Conservation (phyloP, 2,329 filamentous ascomycete genomes). For the Cytospora piceicola region DNA sequence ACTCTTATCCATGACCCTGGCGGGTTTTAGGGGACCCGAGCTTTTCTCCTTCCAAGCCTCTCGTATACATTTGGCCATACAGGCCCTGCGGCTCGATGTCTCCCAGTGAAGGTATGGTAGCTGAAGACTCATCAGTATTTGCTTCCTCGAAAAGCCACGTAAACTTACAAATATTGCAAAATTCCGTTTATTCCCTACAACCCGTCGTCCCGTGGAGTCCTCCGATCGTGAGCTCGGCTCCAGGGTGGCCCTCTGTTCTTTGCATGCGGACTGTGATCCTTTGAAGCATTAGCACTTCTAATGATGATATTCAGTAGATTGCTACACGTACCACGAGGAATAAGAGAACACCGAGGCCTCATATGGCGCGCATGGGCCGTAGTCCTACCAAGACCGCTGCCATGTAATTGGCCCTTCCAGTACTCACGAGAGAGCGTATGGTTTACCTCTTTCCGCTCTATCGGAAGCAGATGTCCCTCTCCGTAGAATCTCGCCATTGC, state of each 20-base stretch:
- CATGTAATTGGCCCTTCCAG: slow-evolving; percentile 21
- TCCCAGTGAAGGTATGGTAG: slow-evolving; percentile 27
- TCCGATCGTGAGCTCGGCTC: not conserved
- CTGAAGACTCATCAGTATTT: not conserved
- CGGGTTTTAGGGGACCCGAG: not conserved
- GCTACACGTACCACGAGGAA: slow-evolving; percentile 8
- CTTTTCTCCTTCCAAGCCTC: not conserved
- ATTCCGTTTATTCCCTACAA: not conserved
- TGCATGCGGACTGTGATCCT: slow-evolving; percentile 1
- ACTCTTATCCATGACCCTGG: not conserved
- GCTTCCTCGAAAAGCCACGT: not conserved
- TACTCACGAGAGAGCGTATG: slow-evolving; percentile 8
- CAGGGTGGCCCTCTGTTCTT: not conserved
- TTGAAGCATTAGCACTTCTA: not conserved
- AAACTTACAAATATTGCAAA: slow-evolving; percentile 13
- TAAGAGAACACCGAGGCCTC: slow-evolving; percentile 15
- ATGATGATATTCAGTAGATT: not conserved
- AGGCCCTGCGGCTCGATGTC: not conserved
- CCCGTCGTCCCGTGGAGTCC: not conserved
- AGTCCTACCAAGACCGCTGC: slow-evolving; percentile 10
- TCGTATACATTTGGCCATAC: slow-evolving; percentile 2
- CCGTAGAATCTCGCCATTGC: slow-evolving; percentile 16
- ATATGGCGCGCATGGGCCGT: slow-evolving; percentile 14
- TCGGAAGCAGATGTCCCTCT: not conserved
- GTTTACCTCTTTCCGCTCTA: not conserved